Conservation (phyloP, 2,329 filamentous ascomycete species). For the Botrytis porri region DNA sequence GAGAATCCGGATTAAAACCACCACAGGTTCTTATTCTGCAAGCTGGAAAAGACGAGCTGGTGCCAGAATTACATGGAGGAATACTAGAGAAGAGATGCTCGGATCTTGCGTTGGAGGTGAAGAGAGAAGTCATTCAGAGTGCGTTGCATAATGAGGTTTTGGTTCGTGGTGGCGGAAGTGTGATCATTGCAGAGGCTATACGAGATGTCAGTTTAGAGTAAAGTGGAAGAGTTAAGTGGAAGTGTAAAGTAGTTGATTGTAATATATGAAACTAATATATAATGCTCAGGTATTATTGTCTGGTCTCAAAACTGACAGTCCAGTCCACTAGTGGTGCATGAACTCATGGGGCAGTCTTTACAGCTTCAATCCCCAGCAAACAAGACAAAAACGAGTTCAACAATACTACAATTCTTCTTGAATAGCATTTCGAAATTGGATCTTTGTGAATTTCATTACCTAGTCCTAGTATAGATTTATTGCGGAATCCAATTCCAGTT, state of each 20-base stretch:
- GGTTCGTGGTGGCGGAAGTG: constrained; percentile 46
- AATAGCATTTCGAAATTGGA: background rate
- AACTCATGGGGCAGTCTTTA: background rate
- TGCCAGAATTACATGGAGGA: constrained; percentile 51
- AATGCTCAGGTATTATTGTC: background rate
- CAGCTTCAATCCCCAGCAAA: background rate
- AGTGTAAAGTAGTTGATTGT: background rate
- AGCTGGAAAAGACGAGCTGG: constrained; percentile 57
- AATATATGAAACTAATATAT: background rate
- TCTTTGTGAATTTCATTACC: background rate
- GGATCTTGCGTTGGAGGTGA: constrained; percentile 47
- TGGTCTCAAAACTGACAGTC: background rate
- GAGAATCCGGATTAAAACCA: constrained; percentile 28
- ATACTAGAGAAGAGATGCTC: constrained; percentile 47
- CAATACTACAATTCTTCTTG: background rate
- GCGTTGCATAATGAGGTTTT: constrained; percentile 59
- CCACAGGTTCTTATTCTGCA: constrained; percentile 47
- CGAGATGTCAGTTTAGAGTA: constrained; percentile 9
- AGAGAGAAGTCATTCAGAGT: constrained; percentile 44
- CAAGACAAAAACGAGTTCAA: background rate
- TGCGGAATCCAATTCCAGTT: background rate
- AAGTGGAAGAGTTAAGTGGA: no score
- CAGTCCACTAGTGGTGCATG: background rate
- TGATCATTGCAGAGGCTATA: constrained; percentile 47
- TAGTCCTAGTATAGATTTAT: background rate